phyloP scores from a whole-genome alignment of 306 rosid genomes.

The Crataegus laevigata region DNA sequence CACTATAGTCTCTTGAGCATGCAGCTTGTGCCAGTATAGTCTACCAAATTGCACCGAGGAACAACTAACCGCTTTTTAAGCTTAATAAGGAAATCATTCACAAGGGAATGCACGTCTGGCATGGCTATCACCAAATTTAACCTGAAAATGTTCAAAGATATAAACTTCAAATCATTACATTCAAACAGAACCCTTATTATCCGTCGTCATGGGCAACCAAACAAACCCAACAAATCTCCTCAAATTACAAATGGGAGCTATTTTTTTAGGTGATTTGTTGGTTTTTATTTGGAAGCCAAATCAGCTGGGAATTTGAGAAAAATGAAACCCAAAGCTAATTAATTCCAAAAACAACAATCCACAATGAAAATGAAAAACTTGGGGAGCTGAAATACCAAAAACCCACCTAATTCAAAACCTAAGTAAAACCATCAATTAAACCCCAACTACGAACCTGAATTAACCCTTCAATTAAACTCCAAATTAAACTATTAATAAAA shows the following conservation, averaged over 20 bases:
- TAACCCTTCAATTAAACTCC: not conserved
- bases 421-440: not conserved
- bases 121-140: constrained; percentile 36
- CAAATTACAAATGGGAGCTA: not conserved
- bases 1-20: not conserved
- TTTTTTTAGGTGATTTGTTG: not conserved
- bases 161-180: not conserved
- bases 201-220: not conserved
- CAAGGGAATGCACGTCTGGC: constrained; percentile 85
- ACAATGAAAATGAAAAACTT: not conserved
- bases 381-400: not conserved
- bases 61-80: constrained; percentile 67
- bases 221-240: not conserved
- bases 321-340: not conserved
- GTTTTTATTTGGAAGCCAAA: not conserved
- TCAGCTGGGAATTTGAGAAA: not conserved
- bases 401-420: not conserved
- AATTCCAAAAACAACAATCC: not conserved
- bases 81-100: constrained; percentile 62
- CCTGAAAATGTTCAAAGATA: constrained; percentile 17
- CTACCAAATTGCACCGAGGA: not conserved
- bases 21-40: not conserved
- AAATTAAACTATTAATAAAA: not conserved
- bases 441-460: not conserved
- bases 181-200: not conserved